Evolutionary conservation across 495 filamentous ascomycete genomes (phyloP).

Genomic region (Tuber microsphaerosporum): DNA sequence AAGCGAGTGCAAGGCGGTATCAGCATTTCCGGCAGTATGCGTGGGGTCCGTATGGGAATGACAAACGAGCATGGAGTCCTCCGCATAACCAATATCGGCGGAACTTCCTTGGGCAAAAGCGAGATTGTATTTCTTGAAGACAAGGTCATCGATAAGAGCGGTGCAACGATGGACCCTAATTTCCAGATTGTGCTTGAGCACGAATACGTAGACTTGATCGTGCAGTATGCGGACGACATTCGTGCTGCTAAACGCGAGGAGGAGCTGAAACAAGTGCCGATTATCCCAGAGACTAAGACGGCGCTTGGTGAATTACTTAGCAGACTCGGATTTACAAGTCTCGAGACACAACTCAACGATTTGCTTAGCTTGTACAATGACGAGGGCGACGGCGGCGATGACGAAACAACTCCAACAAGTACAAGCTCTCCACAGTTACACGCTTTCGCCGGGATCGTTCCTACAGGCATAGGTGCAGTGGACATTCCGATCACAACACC

Average conservation of each 20-base stretch:
- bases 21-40: conserved; percentile 62
- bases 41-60: conserved; percentile 61
- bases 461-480: conserved; percentile 49
- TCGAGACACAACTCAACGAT: conserved; percentile 37
- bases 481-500: conserved; percentile 45
- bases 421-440: conserved; percentile 20
- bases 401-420: conserved; percentile 27
- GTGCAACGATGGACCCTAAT: conserved; percentile 58
- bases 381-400: background rate
- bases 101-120: conserved; percentile 74
- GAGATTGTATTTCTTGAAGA: conserved; percentile 80
- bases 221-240: conserved; percentile 30
- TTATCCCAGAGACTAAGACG: conserved; percentile 24
- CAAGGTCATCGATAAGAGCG: conserved; percentile 58
- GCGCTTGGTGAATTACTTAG: conserved; percentile 29
- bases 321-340: conserved; percentile 24
- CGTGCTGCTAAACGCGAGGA: conserved; percentile 18
- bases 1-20: conserved; percentile 64
- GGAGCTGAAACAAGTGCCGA: conserved; percentile 7
- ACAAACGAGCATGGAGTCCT: conserved; percentile 25
- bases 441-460: conserved; percentile 49
- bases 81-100: conserved; percentile 68
- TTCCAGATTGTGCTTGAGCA: conserved; percentile 24
- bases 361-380: conserved; percentile 26
- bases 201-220: conserved; percentile 34